Base-by-base conservation (phyloP, 345 rosid species). In the Citrus cavaleriei region DNA sequence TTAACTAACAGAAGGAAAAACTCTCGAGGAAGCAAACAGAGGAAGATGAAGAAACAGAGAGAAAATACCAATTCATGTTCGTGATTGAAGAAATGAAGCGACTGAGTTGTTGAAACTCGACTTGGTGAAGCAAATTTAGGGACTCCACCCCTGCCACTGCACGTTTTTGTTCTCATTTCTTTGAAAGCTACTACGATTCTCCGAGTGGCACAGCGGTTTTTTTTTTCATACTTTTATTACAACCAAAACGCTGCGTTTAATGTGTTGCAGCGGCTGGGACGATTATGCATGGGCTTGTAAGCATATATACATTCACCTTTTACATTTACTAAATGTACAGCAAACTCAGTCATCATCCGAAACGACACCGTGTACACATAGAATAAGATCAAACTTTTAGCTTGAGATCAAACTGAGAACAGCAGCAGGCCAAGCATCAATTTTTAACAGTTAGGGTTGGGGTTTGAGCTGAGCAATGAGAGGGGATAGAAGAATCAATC, bases 161-260 rank as follows among this genome's bases (percentile, higher is more conserved):
- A 34, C 24, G 59, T 73, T 65, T 73, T 73, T 0, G 21, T 73
- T 54, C 66, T 72, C 81, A 79, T 79, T 51, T 71, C 28, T 19
- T 54, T 10, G 12, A 6, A 46, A 46, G 16, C 2, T 8, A 40
- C 55, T 13, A 8, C 42, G 42, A 51, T 71, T 54, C 27, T 71
- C 74, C 22, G 18, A 7, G n/a, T 0, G 28, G 4, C 25, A 0
- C 19, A 2, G 62, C 14, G 25, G 2, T 2, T 49, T 30, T 35
- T 46, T 34, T 34, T 34, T 34, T 5, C 37, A 0, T 12, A 3
- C 18, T 5, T 18, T 51, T 4, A 16, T 51, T 46, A 5, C 58
- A 18, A 54, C 0, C 12, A 59, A 59, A 59, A 59, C 27, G 62
- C 62, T 9, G 62, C 27, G 62, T 22, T 59, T n/a, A n/a, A 59